These are phyloP conservation scores for Botrytis aclada DNA, from an alignment of 2,329 filamentous ascomycete species.

Conservation along the genomic window DNA sequence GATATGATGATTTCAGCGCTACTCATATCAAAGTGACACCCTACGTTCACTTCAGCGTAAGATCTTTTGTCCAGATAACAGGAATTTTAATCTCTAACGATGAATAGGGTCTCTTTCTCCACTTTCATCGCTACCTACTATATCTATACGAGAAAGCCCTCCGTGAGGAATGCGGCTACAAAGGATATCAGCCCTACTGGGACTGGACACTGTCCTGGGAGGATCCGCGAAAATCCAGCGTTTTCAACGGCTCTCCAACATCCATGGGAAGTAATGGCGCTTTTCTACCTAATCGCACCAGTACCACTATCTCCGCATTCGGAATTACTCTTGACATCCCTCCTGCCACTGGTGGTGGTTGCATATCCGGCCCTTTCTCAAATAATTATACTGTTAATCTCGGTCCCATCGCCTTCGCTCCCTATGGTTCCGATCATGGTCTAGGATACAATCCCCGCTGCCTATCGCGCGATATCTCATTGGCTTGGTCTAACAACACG, in stretches of 20 bases:
- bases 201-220: constrained; percentile 9
- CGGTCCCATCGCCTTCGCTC: constrained; percentile 1
- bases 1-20: constrained; percentile 42
- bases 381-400: constrained; percentile 7
- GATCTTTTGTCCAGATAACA: neutral
- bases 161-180: constrained; percentile 45
- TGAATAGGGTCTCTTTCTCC: constrained; percentile 21
- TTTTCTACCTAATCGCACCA: constrained; percentile 33
- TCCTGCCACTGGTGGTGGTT: constrained; percentile 54
- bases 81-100: neutral
- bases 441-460: constrained; percentile 13
- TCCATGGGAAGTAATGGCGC: constrained; percentile 50
- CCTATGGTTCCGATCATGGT: neutral
- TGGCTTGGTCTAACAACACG: neutral
- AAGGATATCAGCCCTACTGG: constrained; percentile 40
- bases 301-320: constrained; percentile 31
- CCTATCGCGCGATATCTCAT: constrained; percentile 4
- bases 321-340: constrained; percentile 38
- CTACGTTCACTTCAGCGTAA: constrained; percentile 31
- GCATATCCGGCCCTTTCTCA: constrained; percentile 29
- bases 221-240: constrained; percentile 47
- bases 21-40: constrained; percentile 40
- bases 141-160: constrained; percentile 45
- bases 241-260: constrained; percentile 54
- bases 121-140: constrained; percentile 42